These are phyloP conservation scores for Acidomyces sp. DNA, from an alignment of 495 filamentous ascomycete species.

Conservation along the genomic window DNA sequence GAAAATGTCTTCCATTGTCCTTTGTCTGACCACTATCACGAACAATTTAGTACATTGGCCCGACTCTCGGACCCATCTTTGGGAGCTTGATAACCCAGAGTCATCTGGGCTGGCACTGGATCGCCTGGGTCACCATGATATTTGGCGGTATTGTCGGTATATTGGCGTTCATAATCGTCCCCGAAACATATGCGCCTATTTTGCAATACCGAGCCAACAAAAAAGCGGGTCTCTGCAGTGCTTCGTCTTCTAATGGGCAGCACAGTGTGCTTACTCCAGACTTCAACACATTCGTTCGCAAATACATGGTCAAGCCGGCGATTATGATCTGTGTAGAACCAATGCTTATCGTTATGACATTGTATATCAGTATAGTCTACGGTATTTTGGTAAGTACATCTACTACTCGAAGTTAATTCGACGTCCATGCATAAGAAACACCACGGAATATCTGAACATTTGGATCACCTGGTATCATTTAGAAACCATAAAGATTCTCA, in stretches of 20 bases:
- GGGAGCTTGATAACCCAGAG: constrained; percentile 9
- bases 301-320: constrained; percentile 31
- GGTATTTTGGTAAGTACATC: constrained; percentile 27
- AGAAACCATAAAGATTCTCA: too few species aligned
- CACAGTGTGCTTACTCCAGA: too few species aligned
- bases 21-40: too few species aligned
- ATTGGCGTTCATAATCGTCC: constrained; percentile 33
- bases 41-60: too few species aligned
- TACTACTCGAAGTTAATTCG: too few species aligned
- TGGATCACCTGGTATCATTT: too few species aligned
- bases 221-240: too few species aligned
- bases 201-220: too few species aligned
- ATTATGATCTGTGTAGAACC: constrained; percentile 47
- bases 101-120: constrained; percentile 16
- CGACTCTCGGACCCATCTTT: constrained; percentile 2
- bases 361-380: constrained; percentile 30
- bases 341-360: constrained; percentile 39
- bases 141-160: constrained; percentile 24
- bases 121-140: constrained; percentile 16
- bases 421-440: too few species aligned
- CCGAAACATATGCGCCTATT: constrained; percentile 48
- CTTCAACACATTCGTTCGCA: constrained; percentile 5
- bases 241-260: too few species aligned
- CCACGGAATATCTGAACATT: too few species aligned
- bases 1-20: too few species aligned